Evolutionary conservation across 768 basidiomycete genomes (phyloP).

Genomic region (Thelephora ganbajun): DNA sequence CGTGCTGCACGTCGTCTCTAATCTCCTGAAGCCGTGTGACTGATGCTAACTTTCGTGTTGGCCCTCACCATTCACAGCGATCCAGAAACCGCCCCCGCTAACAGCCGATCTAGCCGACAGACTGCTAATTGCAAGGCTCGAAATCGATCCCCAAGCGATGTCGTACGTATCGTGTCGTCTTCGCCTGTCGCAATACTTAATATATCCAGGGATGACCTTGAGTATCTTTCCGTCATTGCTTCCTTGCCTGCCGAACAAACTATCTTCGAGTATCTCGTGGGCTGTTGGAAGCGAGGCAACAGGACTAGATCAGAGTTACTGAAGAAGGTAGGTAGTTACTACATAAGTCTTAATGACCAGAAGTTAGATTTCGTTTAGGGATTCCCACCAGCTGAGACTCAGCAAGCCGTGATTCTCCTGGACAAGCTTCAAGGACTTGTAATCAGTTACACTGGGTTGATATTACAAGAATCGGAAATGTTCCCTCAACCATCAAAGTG

Average conservation of each 20-base stretch:
- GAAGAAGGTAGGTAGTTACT: conserved; percentile 41
- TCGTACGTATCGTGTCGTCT: conserved; percentile 31
- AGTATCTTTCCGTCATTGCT: conserved; percentile 58
- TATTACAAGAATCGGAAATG: conserved; percentile 85
- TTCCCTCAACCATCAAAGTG: conserved; percentile 82
- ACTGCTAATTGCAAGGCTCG: conserved; percentile 72
- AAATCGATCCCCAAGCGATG: conserved; percentile 61
- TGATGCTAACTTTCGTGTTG: not conserved
- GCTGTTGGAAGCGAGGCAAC: conserved; percentile 85
- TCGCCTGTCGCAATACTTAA: conserved; percentile 4
- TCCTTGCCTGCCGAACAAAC: conserved; percentile 70
- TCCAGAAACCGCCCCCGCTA: conserved; percentile 27
- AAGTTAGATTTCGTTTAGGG: conserved; percentile 22
- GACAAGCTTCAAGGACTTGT: conserved; percentile 73
- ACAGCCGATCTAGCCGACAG: conserved; percentile 56
- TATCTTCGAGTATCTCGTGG: conserved; percentile 78
- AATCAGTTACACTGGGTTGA: conserved; percentile 81
- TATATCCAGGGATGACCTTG: conserved; percentile 49
- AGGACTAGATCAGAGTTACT: conserved; percentile 33
- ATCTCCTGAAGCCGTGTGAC: not conserved
- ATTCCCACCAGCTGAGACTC: conserved; percentile 46
- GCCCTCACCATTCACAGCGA: too few species aligned
- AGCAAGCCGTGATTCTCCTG: conserved; percentile 45
- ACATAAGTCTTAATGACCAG: not conserved
- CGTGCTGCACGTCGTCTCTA: conserved; percentile 9